Percentiles rank a stretch among this genome's conserved stretches.
These are phyloP conservation scores for Phytophthora crassamura DNA, from an alignment of 352 stramenopile species.

Conservation along the genomic window DNA sequence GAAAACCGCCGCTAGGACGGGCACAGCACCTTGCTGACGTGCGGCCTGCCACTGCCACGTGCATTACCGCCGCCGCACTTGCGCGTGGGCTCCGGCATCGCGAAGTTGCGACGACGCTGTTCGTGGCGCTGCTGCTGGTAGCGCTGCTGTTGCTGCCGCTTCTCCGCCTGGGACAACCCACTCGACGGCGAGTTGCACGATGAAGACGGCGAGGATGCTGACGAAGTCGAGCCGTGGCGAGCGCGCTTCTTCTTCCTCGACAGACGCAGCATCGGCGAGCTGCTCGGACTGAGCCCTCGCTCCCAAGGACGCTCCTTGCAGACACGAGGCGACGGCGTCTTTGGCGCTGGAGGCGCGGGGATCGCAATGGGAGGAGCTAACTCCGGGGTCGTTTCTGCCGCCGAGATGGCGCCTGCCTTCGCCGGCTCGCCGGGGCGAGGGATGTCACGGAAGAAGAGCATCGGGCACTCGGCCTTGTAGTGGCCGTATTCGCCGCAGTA, in stretches of 20 bases:
- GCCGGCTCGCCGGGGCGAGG: conserved; percentile 34
- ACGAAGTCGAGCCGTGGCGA: conserved; percentile 53
- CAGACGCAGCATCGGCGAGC: conserved; percentile 38
- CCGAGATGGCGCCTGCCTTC: conserved; percentile 11
- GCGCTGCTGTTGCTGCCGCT: conserved; percentile 41
- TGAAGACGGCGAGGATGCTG: conserved; percentile 27
- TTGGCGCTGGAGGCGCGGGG: conserved; percentile 12
- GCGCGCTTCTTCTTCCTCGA: conserved; percentile 74
- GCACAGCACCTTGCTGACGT: conserved; percentile 42
- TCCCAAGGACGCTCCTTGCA: conserved; percentile 45
- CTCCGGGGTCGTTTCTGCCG: conserved; percentile 23
- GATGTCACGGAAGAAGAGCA: conserved; percentile 67
- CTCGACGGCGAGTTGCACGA: conserved; percentile 35
- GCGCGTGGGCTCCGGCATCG: conserved; percentile 25
- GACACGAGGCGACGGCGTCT: conserved; percentile 22
- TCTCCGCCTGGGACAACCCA: conserved; percentile 37
- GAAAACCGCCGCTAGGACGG: conserved; percentile 30
- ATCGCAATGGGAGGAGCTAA: no score
- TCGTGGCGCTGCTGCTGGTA: conserved; percentile 43
- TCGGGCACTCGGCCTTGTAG: conserved; percentile 77
- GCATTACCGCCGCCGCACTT: conserved; percentile 38
- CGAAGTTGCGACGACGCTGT: conserved; percentile 38
- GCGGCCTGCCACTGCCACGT: conserved; percentile 21
- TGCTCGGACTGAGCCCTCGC: conserved; percentile 34
- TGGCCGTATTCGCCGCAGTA: conserved; percentile 79